A percentile compares a stretch with the other conserved stretches of the same genome.
Conservation (phyloP, 257 asterid genomes). For the Rubia yunnanensis region DNA sequence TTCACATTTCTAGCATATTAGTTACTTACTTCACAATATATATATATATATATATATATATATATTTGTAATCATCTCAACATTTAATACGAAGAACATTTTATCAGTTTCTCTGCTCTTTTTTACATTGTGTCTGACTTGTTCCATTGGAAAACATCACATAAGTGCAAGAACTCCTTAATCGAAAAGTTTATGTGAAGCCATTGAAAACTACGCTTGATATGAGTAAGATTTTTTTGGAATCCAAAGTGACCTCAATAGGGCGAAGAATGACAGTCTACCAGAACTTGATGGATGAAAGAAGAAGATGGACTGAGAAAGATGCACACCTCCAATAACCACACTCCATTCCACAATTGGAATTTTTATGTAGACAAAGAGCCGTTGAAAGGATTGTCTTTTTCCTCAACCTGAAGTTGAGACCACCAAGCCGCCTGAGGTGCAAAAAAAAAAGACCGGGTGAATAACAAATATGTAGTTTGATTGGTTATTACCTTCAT, state of each 20-base stretch:
- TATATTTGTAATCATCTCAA: too few relatives aligned
- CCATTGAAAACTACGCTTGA: not conserved
- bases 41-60: too few relatives aligned
- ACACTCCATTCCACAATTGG: not conserved
- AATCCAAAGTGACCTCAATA: not conserved
- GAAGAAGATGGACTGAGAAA: not conserved
- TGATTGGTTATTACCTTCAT: not conserved
- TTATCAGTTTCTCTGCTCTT: too few relatives aligned
- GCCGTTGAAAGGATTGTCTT: not conserved
- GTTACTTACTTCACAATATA: too few relatives aligned
- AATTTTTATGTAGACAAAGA: not conserved
- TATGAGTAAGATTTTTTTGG: not conserved
- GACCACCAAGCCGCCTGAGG: not conserved
- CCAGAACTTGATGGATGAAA: not conserved
- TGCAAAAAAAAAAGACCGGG: too few relatives aligned
- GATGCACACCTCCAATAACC: not conserved
- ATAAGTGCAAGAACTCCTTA: not conserved
- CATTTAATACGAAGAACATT: too few relatives aligned
- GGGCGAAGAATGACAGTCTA: not conserved
- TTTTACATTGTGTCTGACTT: too few relatives aligned
- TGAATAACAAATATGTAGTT: not conserved
- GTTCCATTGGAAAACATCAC: too few relatives aligned
- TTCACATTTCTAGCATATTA: too few relatives aligned
- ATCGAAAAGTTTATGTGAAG: not conserved
- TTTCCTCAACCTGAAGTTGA: not conserved